phyloP scores from a whole-genome alignment of 1,284 basidiomycete genomes.

The Apiotrichum siamense region DNA sequence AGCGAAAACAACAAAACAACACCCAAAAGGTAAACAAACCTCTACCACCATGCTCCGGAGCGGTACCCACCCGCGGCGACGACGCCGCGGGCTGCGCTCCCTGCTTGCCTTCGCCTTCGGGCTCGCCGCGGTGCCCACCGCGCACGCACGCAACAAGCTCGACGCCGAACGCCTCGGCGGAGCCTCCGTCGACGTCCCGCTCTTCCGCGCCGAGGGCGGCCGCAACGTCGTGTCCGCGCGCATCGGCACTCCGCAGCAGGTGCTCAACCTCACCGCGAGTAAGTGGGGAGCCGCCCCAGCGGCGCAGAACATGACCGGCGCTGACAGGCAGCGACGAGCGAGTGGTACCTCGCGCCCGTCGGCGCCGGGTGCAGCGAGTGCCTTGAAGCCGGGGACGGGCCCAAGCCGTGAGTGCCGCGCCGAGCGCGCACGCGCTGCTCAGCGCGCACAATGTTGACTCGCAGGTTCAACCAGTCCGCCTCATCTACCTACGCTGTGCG shows the following conservation, averaged over 20 bases:
- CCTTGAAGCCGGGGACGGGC: background rate
- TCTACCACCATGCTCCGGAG: too few species aligned
- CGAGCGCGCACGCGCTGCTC: too few species aligned
- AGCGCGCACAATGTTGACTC: too few species aligned
- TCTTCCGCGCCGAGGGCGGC: slow-evolving; percentile 29
- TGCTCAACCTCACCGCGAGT: slow-evolving; percentile 29
- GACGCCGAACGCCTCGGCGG: slow-evolving; percentile 27
- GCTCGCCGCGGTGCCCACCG: background rate
- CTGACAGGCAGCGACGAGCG: slow-evolving; percentile 8
- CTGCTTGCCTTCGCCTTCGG: too few species aligned
- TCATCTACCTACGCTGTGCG: background rate
- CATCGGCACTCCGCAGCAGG: slow-evolving; percentile 30
- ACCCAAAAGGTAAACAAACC: too few species aligned
- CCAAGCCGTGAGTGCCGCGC: too few species aligned
- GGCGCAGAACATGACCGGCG: background rate
- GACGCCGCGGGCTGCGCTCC: too few species aligned
- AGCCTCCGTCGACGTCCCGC: slow-evolving; percentile 24
- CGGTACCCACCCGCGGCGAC: too few species aligned
- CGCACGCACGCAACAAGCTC: background rate
- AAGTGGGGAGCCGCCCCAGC: background rate
- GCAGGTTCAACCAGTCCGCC: slow-evolving; percentile 5
- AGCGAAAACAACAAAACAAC: too few species aligned
- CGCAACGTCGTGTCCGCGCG: slow-evolving; percentile 32
- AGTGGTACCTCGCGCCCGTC: slow-evolving; percentile 1
- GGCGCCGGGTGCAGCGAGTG: background rate